Base-by-base conservation (phyloP, 2,329 filamentous ascomycete genomes). In the Monilinia vaccinii-corymbosi region DNA sequence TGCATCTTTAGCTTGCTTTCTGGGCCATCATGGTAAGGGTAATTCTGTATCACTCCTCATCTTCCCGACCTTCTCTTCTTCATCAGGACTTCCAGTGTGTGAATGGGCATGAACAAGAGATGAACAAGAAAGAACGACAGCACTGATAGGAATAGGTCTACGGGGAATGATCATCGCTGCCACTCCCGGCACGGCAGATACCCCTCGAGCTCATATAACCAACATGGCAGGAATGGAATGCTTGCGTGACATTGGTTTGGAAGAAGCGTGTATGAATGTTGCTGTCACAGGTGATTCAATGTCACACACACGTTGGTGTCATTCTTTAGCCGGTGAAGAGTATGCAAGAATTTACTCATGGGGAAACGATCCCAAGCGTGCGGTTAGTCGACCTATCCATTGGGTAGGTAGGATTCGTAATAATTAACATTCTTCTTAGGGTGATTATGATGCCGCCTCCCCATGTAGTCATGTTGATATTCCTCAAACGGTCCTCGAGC, bases 131-230 rank as follows among this genome's bases (percentile, higher is more conserved):
- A n/a, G 5, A 21, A n/a, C n/a, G n/a, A n/a, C n/a, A n/a, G 45
- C 48, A 49, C 53, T 56, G 9, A 56, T 9, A 3, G 11, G 47
- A 28, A 18, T 49, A 79, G 78, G 75, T 2, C 68, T 80, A 4
- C 78, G 71, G 34, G 83, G 83, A 0, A 75, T 85, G 48, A 76
- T 85, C 63, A 74, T 86, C 55, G 76, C 76, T 8, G 67, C 75
- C 2, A 75, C 77, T 0, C 70, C 79, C 0, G 75, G 77, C 4
- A 82, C 78, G 1, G 80, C 82, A 1, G 73, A 80, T 60, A 83
- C 81, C 1, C 83, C 83, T 1, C 73, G 83, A 31, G 82, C 82
- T 0, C 82, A 85, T 67, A 81, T 84, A 60, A 83, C 79, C 47
- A 86, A 84, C 67, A 79, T 69, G 65, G 81, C 80, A 0, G 80